Base-by-base conservation (phyloP, 1,284 basidiomycete species). In the Grifola frondosa region DNA sequence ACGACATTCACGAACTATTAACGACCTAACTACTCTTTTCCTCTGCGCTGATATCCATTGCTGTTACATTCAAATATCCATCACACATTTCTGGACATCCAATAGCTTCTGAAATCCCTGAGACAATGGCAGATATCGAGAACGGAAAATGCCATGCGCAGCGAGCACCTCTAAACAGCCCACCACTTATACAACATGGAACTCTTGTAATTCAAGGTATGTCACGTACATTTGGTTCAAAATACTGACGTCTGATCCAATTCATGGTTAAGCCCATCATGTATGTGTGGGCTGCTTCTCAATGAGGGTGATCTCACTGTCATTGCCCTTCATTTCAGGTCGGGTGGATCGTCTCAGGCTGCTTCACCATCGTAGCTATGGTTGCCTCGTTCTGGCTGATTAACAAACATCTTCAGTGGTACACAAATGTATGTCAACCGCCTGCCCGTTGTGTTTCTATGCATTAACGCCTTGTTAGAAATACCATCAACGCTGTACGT, bases 261-360 rank as follows among this genome's bases (percentile, higher is more conserved):
- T 19, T 24, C 35, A 21, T 46, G n/a, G n/a, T 22, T 10, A 12
- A 78, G 76, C 72, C n/a, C 73, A 78, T 46, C 70, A 77, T 65
- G 76, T 78, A 63, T 31, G 62, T 40, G 4, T 26, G 16, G n/a
- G n/a, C n/a, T n/a, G n/a, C 40, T 25, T 19, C 30, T 26, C 7
- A 30, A 11, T 9, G 6, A 30, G 15, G n/a, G 29, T 9, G 17
- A 21, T 4, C 7, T 22, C 15, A 12, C 4, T 37, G 28, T 30
- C 34, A 22, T 17, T 9, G 19, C 28, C 16, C 3, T 23, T 21
- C 31, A 22, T 30, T 32, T 11, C 40, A 85, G 79, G 74, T 88
- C 46, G 88, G 88, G 3, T 90, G 86, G 85, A 76, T 89, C 35
- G 62, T 88, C 25, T 72, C 77, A 34, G 81, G 80, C 2, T 70